Percentiles rank a stretch among this genome's conserved stretches.
phyloP scores from a whole-genome alignment of 2,329 filamentous ascomycete genomes.

The Canariomyces notabilis region DNA sequence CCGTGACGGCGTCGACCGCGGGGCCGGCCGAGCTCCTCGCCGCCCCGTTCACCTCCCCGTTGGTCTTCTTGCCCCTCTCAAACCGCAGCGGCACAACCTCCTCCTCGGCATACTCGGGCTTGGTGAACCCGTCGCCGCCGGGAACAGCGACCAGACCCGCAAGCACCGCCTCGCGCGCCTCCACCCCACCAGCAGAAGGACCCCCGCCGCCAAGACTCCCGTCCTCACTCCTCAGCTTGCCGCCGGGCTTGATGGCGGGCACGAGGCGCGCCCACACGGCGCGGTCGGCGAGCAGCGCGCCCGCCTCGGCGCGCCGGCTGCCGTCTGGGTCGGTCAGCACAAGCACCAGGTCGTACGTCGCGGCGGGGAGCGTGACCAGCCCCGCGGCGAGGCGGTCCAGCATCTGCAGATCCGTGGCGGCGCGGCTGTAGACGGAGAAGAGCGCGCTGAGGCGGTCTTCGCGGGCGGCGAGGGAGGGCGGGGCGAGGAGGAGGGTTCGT shows the following conservation, averaged over 20 bases:
- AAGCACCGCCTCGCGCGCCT: slow-evolving; percentile 74
- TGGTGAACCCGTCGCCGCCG: slow-evolving; percentile 61
- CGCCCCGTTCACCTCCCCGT: slow-evolving; percentile 19
- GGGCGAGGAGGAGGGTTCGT: slow-evolving; percentile 55
- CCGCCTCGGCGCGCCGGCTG: slow-evolving; percentile 55
- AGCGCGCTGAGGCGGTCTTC: slow-evolving; percentile 70
- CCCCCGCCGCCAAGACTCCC: slow-evolving; percentile 52
- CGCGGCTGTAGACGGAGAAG: slow-evolving; percentile 63
- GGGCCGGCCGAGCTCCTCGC: background rate
- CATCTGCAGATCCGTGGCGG: slow-evolving; percentile 88
- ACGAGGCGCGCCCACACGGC: slow-evolving; percentile 65
- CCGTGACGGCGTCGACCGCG: background rate
- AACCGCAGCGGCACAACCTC: slow-evolving; percentile 60
- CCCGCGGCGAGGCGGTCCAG: slow-evolving; percentile 85
- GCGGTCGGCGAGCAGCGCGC: slow-evolving; percentile 54
- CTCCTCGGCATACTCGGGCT: slow-evolving; percentile 56
- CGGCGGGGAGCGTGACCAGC: slow-evolving; percentile 67
- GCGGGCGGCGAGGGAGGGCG: slow-evolving; percentile 82
- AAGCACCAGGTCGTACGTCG: slow-evolving; percentile 79
- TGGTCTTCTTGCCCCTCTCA: slow-evolving; percentile 53
- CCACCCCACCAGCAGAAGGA: slow-evolving; percentile 30
- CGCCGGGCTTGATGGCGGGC: slow-evolving; percentile 65
- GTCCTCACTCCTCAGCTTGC: slow-evolving; percentile 63
- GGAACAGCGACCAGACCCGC: slow-evolving; percentile 69
- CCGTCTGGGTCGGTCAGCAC: slow-evolving; percentile 76